Base-by-base conservation (phyloP, 2,329 filamentous ascomycete species). In the Lachnellula arida region DNA sequence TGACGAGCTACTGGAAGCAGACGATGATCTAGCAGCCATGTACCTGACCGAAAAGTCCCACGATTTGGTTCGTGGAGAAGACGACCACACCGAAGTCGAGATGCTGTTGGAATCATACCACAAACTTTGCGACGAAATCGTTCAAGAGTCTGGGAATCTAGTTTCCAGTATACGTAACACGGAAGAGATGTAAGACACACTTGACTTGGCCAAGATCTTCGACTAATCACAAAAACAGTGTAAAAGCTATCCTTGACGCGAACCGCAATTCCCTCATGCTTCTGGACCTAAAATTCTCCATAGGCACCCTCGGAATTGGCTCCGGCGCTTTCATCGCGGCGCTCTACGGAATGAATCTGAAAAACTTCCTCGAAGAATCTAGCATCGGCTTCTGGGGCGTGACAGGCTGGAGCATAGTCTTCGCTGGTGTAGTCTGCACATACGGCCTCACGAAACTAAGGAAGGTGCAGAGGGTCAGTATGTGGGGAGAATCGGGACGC, bases 281-380 rank as follows among this genome's bases (percentile, higher is more conserved):
- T 17, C 82, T 97, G 34, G 94, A 97, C 62, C 85, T 99, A 65
- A 96, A 96, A 70, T 96, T 97, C 75, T 94, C 89, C 69, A 92
- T 99, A 58, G 90, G 91, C 55, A 97, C 94, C 1, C 82, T 99
- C 4, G 91, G 92, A n/a, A 84, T 97, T 48, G 93, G 91, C 53
- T 91, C 92, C 70, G 94, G 94, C 54, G 97, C 94, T 49, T 95
- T 97, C 70, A 81, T 97, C 66, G 95, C 94, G 8, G 92, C 92
- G n/a, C 84, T 99, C n/a, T 99, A 97, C 79, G 94, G 94, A 65
- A 97, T 97, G 92, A 99, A 99, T 76, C 78, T 99, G 62, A 95
- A 97, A 71, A 97, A 97, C 74, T 97, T 97, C 73, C 91, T 97
- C 66, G 94, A 99, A 76, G 93, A 97, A 70, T 92, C 89, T 1